A percentile compares a stretch with the other conserved stretches of the same genome.
These are phyloP conservation scores for Mycena citricolor DNA, from an alignment of 1,284 basidiomycete genomes.

Conservation along the genomic window DNA sequence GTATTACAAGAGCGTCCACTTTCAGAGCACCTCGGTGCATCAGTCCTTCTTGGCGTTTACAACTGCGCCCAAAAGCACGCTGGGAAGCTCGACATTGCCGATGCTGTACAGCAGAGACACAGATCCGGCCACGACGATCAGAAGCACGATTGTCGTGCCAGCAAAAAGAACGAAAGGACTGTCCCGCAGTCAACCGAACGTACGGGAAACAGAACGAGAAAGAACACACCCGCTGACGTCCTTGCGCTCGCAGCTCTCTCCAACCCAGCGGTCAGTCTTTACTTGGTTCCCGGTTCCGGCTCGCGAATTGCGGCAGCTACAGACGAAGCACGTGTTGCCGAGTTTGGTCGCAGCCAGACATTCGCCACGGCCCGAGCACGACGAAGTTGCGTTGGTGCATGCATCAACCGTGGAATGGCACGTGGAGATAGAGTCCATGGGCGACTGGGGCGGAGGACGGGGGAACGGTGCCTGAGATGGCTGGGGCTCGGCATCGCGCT, in stretches of 20 bases:
- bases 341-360: slow-evolving; percentile 61
- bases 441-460: slow-evolving; percentile 48
- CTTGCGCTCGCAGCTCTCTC: slow-evolving; percentile 69
- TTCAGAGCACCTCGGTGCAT: slow-evolving; percentile 11
- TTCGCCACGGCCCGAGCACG: slow-evolving; percentile 69
- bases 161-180: slow-evolving; percentile 74
- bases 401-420: slow-evolving; percentile 57
- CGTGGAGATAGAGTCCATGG: slow-evolving; percentile 60
- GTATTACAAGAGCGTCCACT: not conserved
- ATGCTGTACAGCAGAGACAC: slow-evolving; percentile 64
- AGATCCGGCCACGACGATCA: slow-evolving; percentile 66
- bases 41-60: slow-evolving; percentile 54
- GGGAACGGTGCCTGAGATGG: slow-evolving; percentile 57
- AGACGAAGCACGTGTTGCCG: slow-evolving; percentile 72
- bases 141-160: slow-evolving; percentile 63
- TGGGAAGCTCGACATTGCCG: slow-evolving; percentile 63
- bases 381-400: slow-evolving; percentile 61
- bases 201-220: not conserved
- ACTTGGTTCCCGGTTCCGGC: slow-evolving; percentile 45
- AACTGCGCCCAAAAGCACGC: slow-evolving; percentile 64
- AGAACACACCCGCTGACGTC: slow-evolving; percentile 71
- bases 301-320: slow-evolving; percentile 59
- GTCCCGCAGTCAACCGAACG: slow-evolving; percentile 1
- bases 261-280: slow-evolving; percentile 68
- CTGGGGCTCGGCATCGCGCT: slow-evolving; percentile 35